phyloP scores from a whole-genome alignment of 176 grass and related monocot species.

The Triticum timopheevii region DNA sequence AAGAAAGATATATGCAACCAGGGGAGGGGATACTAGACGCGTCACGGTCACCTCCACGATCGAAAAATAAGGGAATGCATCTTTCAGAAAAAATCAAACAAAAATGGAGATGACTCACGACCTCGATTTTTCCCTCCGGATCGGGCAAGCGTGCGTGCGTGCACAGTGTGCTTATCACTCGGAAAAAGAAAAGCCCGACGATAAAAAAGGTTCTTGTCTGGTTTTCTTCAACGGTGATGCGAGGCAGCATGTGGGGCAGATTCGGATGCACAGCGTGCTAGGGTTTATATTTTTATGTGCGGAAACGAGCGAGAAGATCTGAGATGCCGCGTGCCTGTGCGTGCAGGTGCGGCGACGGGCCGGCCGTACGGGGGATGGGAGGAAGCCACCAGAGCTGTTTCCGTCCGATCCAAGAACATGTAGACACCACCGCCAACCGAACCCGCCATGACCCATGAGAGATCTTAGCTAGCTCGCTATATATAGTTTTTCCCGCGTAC shows the following conservation, averaged over 20 bases:
- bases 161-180: background rate
- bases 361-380: background rate
- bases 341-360: too few relatives aligned
- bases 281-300: too few relatives aligned
- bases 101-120: background rate
- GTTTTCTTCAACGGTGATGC: background rate
- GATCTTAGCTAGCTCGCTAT: background rate
- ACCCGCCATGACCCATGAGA: background rate
- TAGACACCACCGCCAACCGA: background rate
- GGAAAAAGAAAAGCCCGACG: background rate
- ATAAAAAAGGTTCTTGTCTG: background rate
- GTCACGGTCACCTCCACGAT: background rate
- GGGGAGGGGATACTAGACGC: background rate
- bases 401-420: background rate
- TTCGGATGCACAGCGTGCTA: background rate
- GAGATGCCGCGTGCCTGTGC: background rate
- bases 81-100: background rate
- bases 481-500: background rate
- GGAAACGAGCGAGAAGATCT: background rate
- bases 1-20: too few relatives aligned
- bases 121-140: background rate
- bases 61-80: too few relatives aligned
- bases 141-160: background rate
- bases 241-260: background rate
- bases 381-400: background rate